phyloP scores from a whole-genome alignment of 352 stramenopile species.

The Thalassiosira allenii region DNA sequence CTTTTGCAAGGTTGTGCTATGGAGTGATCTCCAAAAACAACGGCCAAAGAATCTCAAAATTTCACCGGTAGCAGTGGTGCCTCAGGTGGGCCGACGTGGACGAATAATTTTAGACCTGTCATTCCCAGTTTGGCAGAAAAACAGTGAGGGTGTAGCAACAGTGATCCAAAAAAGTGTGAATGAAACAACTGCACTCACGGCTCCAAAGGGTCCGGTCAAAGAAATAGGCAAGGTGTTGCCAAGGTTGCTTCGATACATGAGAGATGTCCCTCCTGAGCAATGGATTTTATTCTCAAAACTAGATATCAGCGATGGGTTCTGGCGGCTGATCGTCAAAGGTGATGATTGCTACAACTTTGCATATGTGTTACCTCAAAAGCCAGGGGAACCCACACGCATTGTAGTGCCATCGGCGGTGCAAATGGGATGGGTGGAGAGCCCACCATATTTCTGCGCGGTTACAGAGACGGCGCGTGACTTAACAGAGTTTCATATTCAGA shows the following conservation, averaged over 20 bases:
- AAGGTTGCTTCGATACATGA: not conserved
- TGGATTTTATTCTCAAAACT: constrained; percentile 17
- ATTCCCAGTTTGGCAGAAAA: not conserved
- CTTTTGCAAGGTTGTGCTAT: not conserved
- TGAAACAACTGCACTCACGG: not conserved
- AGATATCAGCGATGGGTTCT: constrained; percentile 12
- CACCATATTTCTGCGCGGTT: constrained; percentile 4
- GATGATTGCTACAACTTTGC: constrained; percentile 6
- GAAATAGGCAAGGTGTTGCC: constrained; percentile 5
- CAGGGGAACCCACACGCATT: not conserved
- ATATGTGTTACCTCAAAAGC: constrained; percentile 13
- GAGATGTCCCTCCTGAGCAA: not conserved
- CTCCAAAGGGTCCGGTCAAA: not conserved
- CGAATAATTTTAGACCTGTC: constrained; percentile 16
- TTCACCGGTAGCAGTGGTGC: constrained; percentile 1
- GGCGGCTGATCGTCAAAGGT: not conserved
- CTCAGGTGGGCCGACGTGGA: not conserved
- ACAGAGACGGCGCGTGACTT: constrained; percentile 14
- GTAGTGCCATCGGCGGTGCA: constrained; percentile 9
- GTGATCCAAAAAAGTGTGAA: not conserved
- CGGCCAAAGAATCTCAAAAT: constrained; percentile 1
- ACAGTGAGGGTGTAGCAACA: too few species aligned
- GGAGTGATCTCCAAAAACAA: constrained; percentile 13
- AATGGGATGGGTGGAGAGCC: constrained; percentile 18
- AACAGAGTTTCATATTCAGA: not conserved